Conservation (phyloP, 2,329 filamentous ascomycete genomes). For the Cyphellophora attinorum region DNA sequence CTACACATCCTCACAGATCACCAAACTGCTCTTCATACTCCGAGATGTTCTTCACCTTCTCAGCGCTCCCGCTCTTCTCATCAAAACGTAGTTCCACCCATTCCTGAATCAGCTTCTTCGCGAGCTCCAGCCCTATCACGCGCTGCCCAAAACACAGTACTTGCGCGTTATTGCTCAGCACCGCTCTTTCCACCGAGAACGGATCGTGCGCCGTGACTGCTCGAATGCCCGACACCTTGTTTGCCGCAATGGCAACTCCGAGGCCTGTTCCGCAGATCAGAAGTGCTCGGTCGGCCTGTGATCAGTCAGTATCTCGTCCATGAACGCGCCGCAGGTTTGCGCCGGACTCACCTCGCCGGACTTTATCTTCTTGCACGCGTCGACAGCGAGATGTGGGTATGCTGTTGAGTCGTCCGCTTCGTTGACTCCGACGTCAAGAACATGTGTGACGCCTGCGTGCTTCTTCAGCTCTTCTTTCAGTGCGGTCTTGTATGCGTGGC, state of each 20-base stretch:
- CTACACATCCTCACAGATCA: slow-evolving; percentile 5
- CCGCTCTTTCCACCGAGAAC: slow-evolving; percentile 70
- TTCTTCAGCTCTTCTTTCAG: slow-evolving; percentile 64
- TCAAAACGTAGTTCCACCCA: slow-evolving; percentile 83
- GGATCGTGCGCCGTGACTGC: slow-evolving; percentile 86
- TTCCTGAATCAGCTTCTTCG: slow-evolving; percentile 65
- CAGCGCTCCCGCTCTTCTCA: slow-evolving; percentile 51
- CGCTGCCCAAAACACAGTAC: slow-evolving; percentile 80
- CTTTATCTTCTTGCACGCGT: slow-evolving; percentile 50
- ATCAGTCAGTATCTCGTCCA: background rate
- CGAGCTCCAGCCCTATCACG: slow-evolving; percentile 72
- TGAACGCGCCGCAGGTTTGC: background rate
- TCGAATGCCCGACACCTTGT: slow-evolving; percentile 74
- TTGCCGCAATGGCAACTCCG: slow-evolving; percentile 79
- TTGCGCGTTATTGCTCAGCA: slow-evolving; percentile 78
- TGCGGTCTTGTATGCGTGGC: slow-evolving; percentile 66
- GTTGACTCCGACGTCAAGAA: slow-evolving; percentile 67
- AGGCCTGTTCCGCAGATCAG: slow-evolving; percentile 80
- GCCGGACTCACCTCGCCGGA: slow-evolving; percentile 27
- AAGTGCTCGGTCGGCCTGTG: slow-evolving; percentile 62
- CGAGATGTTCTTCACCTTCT: slow-evolving; percentile 44
- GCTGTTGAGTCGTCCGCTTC: slow-evolving; percentile 62
- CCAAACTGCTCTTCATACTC: slow-evolving; percentile 32
- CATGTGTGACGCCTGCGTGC: slow-evolving; percentile 55
- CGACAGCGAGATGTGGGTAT: slow-evolving; percentile 70